Percentiles rank a stretch among this genome's conserved stretches.
phyloP scores from a whole-genome alignment of 2,329 filamentous ascomycete species.

The Diaporthe ampelina region DNA sequence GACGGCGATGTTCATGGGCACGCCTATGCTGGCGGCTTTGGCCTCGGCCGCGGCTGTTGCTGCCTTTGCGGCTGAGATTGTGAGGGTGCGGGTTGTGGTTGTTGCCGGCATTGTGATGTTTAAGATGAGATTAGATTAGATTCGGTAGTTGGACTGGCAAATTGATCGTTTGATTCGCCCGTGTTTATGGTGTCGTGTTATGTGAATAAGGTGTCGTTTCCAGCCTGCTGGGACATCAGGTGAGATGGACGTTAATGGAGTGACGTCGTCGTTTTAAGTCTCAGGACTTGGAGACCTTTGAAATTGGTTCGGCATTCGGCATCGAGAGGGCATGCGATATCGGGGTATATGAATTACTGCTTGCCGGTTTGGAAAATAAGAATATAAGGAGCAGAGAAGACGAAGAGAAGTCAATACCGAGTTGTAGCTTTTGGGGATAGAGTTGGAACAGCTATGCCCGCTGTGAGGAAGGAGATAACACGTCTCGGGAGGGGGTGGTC shows the following conservation, averaged over 20 bases:
- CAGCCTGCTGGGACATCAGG: background rate
- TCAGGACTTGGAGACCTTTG: background rate
- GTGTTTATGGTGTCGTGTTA: background rate
- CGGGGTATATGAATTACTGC: background rate
- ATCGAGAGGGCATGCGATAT: background rate
- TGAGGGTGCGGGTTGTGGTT: conserved; percentile 30
- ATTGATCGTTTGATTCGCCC: background rate
- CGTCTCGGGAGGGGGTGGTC: background rate
- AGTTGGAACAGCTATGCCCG: background rate
- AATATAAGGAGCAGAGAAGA: background rate
- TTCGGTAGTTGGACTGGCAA: background rate
- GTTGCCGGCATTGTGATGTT: conserved; percentile 5
- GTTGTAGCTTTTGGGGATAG: background rate
- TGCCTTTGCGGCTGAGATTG: conserved; percentile 29
- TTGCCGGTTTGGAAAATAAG: background rate
- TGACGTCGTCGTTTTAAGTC: conserved; percentile 18
- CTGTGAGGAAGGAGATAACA: background rate
- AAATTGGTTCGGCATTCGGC: conserved; percentile 22
- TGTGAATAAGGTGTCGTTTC: background rate
- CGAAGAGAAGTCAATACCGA: too few relatives aligned
- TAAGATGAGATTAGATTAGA: background rate
- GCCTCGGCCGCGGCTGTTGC: conserved; percentile 31
- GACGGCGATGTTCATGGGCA: conserved; percentile 38
- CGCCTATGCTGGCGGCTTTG: conserved; percentile 30
- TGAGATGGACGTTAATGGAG: conserved; percentile 4